phyloP scores from a whole-genome alignment of 169 alveolate genomes.

The Plasmodium vivax region DNA sequence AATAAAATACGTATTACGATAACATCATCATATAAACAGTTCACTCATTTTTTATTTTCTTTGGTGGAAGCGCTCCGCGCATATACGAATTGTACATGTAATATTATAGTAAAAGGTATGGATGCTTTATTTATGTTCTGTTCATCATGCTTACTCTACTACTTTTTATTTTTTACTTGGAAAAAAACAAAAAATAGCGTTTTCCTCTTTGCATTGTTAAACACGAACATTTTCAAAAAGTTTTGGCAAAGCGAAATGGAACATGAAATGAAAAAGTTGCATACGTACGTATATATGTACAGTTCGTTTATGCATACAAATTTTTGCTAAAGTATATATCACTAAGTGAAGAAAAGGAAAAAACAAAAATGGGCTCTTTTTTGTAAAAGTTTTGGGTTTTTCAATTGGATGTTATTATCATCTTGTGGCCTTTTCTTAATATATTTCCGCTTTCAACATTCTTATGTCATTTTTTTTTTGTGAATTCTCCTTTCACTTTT shows the following conservation, averaged over 20 bases:
- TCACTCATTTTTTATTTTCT: not conserved
- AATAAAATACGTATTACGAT: not conserved
- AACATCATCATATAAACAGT: constrained; percentile 4
- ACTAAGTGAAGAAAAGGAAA: not conserved
- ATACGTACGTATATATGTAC: not conserved
- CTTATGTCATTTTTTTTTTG: not conserved
- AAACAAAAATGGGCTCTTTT: not conserved
- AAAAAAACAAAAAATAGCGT: not conserved
- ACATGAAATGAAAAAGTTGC: not conserved
- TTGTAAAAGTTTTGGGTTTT: not conserved
- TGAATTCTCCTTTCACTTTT: not conserved
- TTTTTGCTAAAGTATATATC: not conserved
- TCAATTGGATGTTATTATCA: not conserved
- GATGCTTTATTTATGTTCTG: not conserved
- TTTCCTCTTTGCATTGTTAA: not conserved
- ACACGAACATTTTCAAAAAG: not conserved
- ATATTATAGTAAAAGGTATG: not conserved
- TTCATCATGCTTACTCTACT: not conserved
- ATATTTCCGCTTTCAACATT: not conserved
- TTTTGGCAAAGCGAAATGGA: not conserved
- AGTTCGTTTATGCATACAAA: not conserved
- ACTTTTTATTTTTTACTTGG: not conserved
- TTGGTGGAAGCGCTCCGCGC: not conserved
- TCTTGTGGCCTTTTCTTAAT: not conserved
- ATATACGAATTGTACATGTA: not conserved